phyloP scores from a whole-genome alignment of 768 basidiomycete genomes.

The Kwoniella dendrophila region DNA sequence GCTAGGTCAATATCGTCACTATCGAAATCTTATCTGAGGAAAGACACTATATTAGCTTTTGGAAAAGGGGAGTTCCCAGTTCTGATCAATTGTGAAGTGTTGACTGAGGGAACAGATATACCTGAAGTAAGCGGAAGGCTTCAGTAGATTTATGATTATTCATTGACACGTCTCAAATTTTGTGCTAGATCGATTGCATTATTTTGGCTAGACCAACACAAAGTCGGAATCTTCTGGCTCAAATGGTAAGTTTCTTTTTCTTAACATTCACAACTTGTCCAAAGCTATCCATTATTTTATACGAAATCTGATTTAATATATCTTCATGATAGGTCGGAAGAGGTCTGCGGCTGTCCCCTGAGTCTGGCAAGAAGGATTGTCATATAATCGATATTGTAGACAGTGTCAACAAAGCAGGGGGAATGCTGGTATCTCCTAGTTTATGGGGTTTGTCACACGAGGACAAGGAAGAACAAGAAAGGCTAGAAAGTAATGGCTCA shows the following conservation, averaged over 20 bases:
- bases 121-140: constrained; percentile 62
- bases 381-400: constrained; percentile 91
- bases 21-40: constrained; percentile 69
- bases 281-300: neutral
- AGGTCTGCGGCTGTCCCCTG: constrained; percentile 82
- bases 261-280: neutral
- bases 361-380: constrained; percentile 79
- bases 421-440: constrained; percentile 76
- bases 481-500: neutral
- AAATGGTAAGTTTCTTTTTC: constrained; percentile 68
- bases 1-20: constrained; percentile 76
- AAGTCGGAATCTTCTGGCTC: constrained; percentile 83
- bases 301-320: neutral
- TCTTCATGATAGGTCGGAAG: constrained; percentile 72
- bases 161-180: neutral
- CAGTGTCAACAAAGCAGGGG: constrained; percentile 66
- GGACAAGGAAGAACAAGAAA: constrained; percentile 65
- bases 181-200: constrained; percentile 73
- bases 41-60: constrained; percentile 68
- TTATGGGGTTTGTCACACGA: constrained; percentile 73
- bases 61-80: constrained; percentile 76
- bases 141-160: no score
- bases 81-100: constrained; percentile 87
- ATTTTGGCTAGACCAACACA: constrained; percentile 84
- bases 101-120: constrained; percentile 93